Base-by-base conservation (phyloP, 148 eudicot genomes). In the Euryodendron excelsum region DNA sequence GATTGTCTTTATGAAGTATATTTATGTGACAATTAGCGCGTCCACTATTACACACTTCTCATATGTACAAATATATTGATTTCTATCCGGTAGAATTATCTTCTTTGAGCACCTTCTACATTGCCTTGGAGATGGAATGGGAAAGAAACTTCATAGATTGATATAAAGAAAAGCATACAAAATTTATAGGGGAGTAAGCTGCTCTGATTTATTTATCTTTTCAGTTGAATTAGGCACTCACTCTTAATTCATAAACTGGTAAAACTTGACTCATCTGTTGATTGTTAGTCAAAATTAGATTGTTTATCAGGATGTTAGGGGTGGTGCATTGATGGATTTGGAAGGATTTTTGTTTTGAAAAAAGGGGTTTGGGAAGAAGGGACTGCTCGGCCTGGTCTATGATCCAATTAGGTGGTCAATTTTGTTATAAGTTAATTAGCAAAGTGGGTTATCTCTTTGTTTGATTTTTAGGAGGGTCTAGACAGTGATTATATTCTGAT, bases 381-480 rank as follows among this genome's bases (percentile, higher is more conserved):
- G 69, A 64, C 27, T 66, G 70, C 47, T 37, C 27, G 1, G 48
- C 36, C 13, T 34, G 47, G 23, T 47, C 47, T 6, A 66, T 66
- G 11, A 66, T 27, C 70, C 13, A 64, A 66, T 34, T 0, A 8
- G 70, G 23, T 66, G 36, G 2, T 10, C 70, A 66, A 37, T 9
- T 0, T 36, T 36, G 21, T 44, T 1, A 27, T 9, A 23, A 20
- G 50, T n/a, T 67, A 30, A 71, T 30, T 71, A 30, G 74, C 55
- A 50, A 71, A 71, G 27, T 30, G 59, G 14, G 15, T 0, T 30
- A 53, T 47, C 17, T 28, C 25, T 71, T 71, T 71, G 18, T 28
- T 28, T 50, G 52, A 25, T 37, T 50, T 69, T 48, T 50, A 28
- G 21, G 28, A 71, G 53, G 74, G 74, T 71, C 74, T 30, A 48